Evolutionary conservation across 2,329 filamentous ascomycete species (phyloP), one percentile per base, ranked within the genome.

Genomic region (Rhinocladiella mackenziei): DNA sequence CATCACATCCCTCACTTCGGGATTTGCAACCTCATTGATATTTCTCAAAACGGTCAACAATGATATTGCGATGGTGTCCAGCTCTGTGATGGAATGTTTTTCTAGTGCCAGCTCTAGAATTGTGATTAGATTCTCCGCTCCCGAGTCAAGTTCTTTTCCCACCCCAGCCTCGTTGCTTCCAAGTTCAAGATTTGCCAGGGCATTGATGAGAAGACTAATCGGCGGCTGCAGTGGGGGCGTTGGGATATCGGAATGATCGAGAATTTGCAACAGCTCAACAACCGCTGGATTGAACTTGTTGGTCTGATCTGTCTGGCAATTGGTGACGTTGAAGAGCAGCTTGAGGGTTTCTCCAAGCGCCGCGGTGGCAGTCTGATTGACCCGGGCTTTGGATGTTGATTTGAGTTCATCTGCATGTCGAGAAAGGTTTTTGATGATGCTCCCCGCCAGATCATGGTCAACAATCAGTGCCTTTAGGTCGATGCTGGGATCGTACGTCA

Each of bases 281-380:
- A 94, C 75, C 2, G 83, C 80, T 15, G 76, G 69, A 1, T 79
- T 79, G 60, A 96, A 94, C 0, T 72, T 66, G 1, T 70, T 62
- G 3, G 69, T 66, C 18, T 83, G 73, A 30, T 81, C 73, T 3
- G 81, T 78, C 58, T 83, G 84, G 58, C 82, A 81, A 57, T 89
- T 82, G 1, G 84, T 85, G 40, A 95, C 73, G 64, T 96, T 96
- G 73, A 94, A 97, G 39, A 94, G 68, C 29, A 97, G 74, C 60
- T 94, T 96, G 37, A 92, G 70, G 0, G 85, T 91, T 64, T 97
- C 91, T 6, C 74, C 75, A 26, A 97, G 73, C 0, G 89, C 88
- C 78, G 91, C 80, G 46, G 84, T 80, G 19, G 14, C 25, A 10
- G n/a, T 28, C 22, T 40, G 46, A 53, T 84, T 80, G 75, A 89